phyloP scores from a whole-genome alignment of 2,329 filamentous ascomycete genomes.

The Neocatenulostroma microsporum region DNA sequence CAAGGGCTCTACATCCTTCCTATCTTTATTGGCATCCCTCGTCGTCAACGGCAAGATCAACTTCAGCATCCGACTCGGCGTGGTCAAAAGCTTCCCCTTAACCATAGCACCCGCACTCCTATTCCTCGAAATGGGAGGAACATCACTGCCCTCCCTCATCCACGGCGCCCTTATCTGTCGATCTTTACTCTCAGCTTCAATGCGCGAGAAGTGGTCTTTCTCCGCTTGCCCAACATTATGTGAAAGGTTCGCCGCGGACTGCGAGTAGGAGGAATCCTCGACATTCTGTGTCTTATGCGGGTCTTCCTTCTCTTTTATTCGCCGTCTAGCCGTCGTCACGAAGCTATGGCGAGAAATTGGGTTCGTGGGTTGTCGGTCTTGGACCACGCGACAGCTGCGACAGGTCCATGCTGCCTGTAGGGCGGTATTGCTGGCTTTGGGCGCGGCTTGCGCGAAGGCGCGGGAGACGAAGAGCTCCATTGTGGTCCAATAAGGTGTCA shows the following conservation, averaged over 20 bases:
- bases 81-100: slow-evolving; percentile 70
- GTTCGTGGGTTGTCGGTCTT: slow-evolving; percentile 4
- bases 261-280: slow-evolving; percentile 24
- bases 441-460: slow-evolving; percentile 19
- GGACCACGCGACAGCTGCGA: slow-evolving; percentile 12
- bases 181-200: slow-evolving; percentile 42
- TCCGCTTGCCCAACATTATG: slow-evolving; percentile 40
- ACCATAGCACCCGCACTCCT: slow-evolving; percentile 53
- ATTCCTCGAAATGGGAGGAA: slow-evolving; percentile 48
- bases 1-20: slow-evolving; percentile 71
- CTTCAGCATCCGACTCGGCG: slow-evolving; percentile 71
- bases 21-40: slow-evolving; percentile 49
- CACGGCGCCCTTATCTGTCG: slow-evolving; percentile 57
- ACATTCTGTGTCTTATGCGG: slow-evolving; percentile 3
- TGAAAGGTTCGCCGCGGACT: slow-evolving; percentile 33
- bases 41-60: slow-evolving; percentile 68
- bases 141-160: slow-evolving; percentile 55
- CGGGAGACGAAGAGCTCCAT: slow-evolving; percentile 26
- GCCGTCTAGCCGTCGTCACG: background rate
- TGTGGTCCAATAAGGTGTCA: no score
- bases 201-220: slow-evolving; percentile 37
- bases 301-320: slow-evolving; percentile 5
- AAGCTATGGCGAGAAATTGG: slow-evolving; percentile 3
- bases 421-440: slow-evolving; percentile 7
- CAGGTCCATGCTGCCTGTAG: slow-evolving; percentile 6